phyloP scores from a whole-genome alignment of 2,329 filamentous ascomycete species.

The Aspergillus ruber region DNA sequence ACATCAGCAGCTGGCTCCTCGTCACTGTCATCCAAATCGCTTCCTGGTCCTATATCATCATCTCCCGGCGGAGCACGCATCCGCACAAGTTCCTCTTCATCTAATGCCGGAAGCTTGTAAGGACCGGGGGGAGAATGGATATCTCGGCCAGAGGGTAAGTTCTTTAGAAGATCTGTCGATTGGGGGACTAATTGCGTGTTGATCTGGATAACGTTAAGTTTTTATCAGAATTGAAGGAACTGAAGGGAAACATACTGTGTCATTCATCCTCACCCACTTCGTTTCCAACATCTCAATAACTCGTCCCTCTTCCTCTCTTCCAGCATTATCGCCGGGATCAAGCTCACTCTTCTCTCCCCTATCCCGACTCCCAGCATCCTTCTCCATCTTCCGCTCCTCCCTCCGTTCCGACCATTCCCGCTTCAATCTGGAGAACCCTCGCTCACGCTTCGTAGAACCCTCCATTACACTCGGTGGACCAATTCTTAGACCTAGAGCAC shows the following conservation, averaged over 20 bases:
- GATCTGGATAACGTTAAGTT: constrained; percentile 48
- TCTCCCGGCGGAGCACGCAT: constrained; percentile 54
- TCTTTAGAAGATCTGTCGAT: constrained; percentile 62
- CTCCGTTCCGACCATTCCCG: constrained; percentile 69
- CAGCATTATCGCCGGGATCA: constrained; percentile 65
- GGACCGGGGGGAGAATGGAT: constrained; percentile 63
- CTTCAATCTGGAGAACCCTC: constrained; percentile 51
- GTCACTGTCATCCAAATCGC: constrained; percentile 43
- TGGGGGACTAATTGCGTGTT: constrained; percentile 73
- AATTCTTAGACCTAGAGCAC: constrained; percentile 62
- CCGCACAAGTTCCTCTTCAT: constrained; percentile 53
- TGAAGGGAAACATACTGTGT: constrained; percentile 58
- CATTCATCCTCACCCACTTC: constrained; percentile 91
- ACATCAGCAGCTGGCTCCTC: constrained; percentile 19
- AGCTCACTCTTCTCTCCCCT: constrained; percentile 25
- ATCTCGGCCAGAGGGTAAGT: constrained; percentile 82
- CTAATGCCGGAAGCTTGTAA: constrained; percentile 61
- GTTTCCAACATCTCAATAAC: constrained; percentile 79
- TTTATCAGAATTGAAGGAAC: neutral
- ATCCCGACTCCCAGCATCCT: constrained; percentile 43
- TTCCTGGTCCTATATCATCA: constrained; percentile 31
- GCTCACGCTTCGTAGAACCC: constrained; percentile 17
- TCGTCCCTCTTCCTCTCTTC: constrained; percentile 73
- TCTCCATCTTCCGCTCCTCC: constrained; percentile 74
- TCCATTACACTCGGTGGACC: constrained; percentile 42